These are phyloP conservation scores for Suillus spraguei DNA, from an alignment of 768 basidiomycete genomes.

Conservation along the genomic window DNA sequence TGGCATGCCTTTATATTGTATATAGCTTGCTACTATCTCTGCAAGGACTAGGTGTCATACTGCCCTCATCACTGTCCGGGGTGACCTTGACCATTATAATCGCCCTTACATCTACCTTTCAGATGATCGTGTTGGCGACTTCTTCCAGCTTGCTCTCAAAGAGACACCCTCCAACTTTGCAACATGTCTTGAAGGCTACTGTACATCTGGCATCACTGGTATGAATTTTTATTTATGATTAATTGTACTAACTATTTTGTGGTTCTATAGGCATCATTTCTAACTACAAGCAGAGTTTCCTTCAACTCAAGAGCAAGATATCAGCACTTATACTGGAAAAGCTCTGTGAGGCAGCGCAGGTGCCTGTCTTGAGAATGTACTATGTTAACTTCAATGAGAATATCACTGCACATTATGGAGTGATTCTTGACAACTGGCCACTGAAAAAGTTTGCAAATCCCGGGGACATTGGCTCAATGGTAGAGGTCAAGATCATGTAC, in stretches of 20 bases:
- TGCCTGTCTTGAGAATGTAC: conserved; percentile 16
- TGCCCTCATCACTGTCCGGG: neutral
- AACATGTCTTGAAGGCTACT: neutral
- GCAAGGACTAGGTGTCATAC: neutral
- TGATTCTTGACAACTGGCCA: conserved; percentile 23
- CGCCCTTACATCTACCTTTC: neutral
- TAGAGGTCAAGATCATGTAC: conserved; percentile 7
- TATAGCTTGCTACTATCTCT: neutral
- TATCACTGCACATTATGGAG: conserved; percentile 15
- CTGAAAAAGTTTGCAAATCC: conserved; percentile 15
- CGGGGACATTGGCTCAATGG: neutral
- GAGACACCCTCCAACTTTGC: conserved; percentile 1
- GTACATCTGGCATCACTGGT: neutral
- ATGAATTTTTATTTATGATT: neutral
- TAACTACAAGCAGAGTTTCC: conserved; percentile 1
- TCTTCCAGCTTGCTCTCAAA: neutral
- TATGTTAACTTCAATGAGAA: conserved; percentile 20
- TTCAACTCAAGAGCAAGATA: neutral
- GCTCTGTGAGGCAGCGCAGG: conserved; percentile 2
- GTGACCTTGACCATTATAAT: neutral
- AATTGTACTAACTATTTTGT: too few relatives aligned
- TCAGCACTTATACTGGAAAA: neutral
- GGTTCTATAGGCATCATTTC: neutral
- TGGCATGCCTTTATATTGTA: neutral
- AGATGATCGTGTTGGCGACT: neutral